These are phyloP conservation scores for Venturia aucupariae DNA, from an alignment of 2,329 filamentous ascomycete species.

Conservation along the genomic window DNA sequence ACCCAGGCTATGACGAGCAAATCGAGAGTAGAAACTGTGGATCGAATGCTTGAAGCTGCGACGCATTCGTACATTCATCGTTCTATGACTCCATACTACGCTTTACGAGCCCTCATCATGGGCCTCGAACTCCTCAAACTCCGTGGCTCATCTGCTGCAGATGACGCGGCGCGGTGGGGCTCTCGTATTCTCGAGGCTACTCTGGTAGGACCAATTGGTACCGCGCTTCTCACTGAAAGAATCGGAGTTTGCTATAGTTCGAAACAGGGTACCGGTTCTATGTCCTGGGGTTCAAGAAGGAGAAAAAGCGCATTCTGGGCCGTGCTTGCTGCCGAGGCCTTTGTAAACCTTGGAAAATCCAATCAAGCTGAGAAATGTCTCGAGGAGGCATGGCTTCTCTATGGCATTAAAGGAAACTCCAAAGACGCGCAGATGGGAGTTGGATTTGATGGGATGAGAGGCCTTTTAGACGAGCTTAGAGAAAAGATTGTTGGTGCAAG, in stretches of 20 bases:
- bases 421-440: conserved; percentile 20
- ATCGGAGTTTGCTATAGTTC: conserved; percentile 77
- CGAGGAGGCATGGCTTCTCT: conserved; percentile 53
- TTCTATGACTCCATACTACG: conserved; percentile 69
- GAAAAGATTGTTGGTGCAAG: conserved; percentile 46
- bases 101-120: conserved; percentile 66
- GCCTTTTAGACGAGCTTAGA: conserved; percentile 59
- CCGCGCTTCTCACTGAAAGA: conserved; percentile 77
- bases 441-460: conserved; percentile 44
- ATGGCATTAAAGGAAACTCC: conserved; percentile 35
- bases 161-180: conserved; percentile 82
- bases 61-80: conserved; percentile 88
- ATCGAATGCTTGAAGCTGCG: conserved; percentile 80
- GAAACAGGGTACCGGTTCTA: conserved; percentile 53
- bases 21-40: conserved; percentile 58
- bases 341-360: conserved; percentile 68
- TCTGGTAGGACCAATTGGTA: conserved; percentile 64
- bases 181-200: conserved; percentile 69
- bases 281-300: conserved; percentile 49
- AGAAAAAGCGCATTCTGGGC: conserved; percentile 87
- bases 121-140: conserved; percentile 68
- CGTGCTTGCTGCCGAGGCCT: conserved; percentile 71
- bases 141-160: conserved; percentile 59
- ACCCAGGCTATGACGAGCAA: conserved; percentile 39
- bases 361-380: conserved; percentile 72